Percentiles rank a stretch among this genome's conserved stretches.
phyloP scores from a whole-genome alignment of 2,329 filamentous ascomycete species.

The Colletotrichum gigasporum region DNA sequence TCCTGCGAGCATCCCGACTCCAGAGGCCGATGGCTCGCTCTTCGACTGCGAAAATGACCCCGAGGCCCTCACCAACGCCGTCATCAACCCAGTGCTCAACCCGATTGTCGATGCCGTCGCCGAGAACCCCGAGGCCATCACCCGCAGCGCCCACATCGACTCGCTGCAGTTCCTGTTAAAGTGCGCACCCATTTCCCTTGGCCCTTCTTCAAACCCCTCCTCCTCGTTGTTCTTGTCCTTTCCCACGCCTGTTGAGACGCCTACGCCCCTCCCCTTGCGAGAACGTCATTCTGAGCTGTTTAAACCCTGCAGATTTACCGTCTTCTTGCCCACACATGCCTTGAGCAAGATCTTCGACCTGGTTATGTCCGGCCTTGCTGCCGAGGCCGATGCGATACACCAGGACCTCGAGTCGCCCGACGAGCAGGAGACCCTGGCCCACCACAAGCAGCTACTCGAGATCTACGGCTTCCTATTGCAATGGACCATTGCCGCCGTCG shows the following conservation, averaged over 20 bases:
- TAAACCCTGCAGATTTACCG: constrained; percentile 78
- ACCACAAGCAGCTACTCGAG: constrained; percentile 92
- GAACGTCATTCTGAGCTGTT: constrained; percentile 63
- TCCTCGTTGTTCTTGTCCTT: constrained; percentile 38
- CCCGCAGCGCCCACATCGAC: constrained; percentile 82
- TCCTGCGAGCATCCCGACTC: constrained; percentile 81
- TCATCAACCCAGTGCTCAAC: constrained; percentile 89
- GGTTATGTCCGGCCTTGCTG: constrained; percentile 83
- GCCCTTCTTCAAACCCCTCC: constrained; percentile 39
- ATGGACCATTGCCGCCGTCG: constrained; percentile 95
- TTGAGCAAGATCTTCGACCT: constrained; percentile 94
- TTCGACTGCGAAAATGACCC: constrained; percentile 94
- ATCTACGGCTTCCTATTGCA: constrained; percentile 94
- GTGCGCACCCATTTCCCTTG: constrained; percentile 74
- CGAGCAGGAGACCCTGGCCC: constrained; percentile 85
- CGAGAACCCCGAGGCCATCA: constrained; percentile 89
- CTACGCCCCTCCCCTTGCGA: not conserved
- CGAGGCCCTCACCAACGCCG: constrained; percentile 78
- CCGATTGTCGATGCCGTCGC: constrained; percentile 92
- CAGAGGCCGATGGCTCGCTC: constrained; percentile 84
- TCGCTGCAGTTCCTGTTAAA: constrained; percentile 96
- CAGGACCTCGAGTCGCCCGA: constrained; percentile 86
- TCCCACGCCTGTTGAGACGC: constrained; percentile 34
- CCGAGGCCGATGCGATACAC: constrained; percentile 86
- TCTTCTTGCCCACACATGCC: constrained; percentile 80